Conservation (phyloP, 805 yeast species). For the Brettanomyces bruxellensis region DNA sequence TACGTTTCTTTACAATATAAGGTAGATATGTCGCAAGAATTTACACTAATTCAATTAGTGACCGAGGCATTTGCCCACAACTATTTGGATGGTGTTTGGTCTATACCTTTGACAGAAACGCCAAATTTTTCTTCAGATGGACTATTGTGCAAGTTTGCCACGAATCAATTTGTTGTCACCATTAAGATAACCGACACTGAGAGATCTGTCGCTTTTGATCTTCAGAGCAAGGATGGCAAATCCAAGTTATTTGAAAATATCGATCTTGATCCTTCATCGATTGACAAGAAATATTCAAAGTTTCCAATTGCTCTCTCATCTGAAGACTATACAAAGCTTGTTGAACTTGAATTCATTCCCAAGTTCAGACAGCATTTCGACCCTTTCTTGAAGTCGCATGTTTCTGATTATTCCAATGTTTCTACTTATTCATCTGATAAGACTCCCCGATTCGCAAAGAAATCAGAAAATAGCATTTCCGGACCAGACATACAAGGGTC, state of each 20-base stretch:
- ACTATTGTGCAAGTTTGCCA: background rate
- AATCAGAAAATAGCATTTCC: no score
- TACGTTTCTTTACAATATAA: no score
- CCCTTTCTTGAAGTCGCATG: background rate
- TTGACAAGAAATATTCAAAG: background rate
- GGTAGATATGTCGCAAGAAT: no score
- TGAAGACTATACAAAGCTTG: background rate
- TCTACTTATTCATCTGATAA: no score
- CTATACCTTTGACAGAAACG: background rate
- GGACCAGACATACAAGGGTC: no score
- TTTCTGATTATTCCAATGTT: no score
- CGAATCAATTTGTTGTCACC: no score
- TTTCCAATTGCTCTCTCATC: background rate
- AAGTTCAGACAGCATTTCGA: background rate
- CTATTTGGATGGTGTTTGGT: background rate
- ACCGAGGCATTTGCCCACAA: background rate
- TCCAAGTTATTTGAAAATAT: background rate
- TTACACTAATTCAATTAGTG: background rate
- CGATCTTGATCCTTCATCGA: background rate
- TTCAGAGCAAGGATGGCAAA: constrained; percentile 1
- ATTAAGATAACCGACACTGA: background rate
- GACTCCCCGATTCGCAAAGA: no score
- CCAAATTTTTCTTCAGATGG: no score
- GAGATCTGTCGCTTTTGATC: background rate
- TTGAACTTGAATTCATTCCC: background rate